Evolutionary conservation across 352 stramenopile species (phyloP), one percentile per base, ranked within the genome.

Genomic region (Phytophthora agathidicida): DNA sequence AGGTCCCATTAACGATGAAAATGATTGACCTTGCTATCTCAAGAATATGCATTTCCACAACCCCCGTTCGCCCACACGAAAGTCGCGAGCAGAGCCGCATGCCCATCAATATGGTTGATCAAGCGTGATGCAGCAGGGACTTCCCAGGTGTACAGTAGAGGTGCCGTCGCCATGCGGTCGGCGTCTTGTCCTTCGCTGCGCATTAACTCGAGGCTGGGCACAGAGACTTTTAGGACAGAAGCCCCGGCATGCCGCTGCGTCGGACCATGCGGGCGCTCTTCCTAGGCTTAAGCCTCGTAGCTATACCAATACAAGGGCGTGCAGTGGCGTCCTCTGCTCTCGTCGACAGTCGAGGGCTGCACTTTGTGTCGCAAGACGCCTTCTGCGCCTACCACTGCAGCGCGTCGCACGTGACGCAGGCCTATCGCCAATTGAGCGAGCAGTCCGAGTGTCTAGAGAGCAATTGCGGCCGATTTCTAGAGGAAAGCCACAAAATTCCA

Each of bases 321-420:
- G 24, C 22, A 14, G 41, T 23, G 9, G 22, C 35, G 23, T 42
- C 63, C n/a, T n/a, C n/a, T n/a, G n/a, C n/a, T 13, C 39, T 75
- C 4, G 52, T 42, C 9, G 77, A 86, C 60, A 24, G 47, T 3
- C 27, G 44, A 5, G 80, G 75, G 0, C 60, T 90, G 37, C 45
- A 47, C n/a, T 90, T 90, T 58, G 61, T 73, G 10, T 75, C 70
- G 10, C 44, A 49, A 10, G 61, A 73, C 5, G 75, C 75, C 16
- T 84, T 90, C 49, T 90, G 80, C 50, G 56, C 42, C 24, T 90
- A 77, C 53, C 80, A 90, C 67, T 90, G 80, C 67, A 80, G 68
- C 32, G 5, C 58, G n/a, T 54, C 65, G 24, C 80, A 88, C 51
- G 72, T 80, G 14, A 39, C 52, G 7, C 68, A 70, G 24, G 71